phyloP scores from a whole-genome alignment of 2,329 filamentous ascomycete genomes.

The Fusarium nygamai region DNA sequence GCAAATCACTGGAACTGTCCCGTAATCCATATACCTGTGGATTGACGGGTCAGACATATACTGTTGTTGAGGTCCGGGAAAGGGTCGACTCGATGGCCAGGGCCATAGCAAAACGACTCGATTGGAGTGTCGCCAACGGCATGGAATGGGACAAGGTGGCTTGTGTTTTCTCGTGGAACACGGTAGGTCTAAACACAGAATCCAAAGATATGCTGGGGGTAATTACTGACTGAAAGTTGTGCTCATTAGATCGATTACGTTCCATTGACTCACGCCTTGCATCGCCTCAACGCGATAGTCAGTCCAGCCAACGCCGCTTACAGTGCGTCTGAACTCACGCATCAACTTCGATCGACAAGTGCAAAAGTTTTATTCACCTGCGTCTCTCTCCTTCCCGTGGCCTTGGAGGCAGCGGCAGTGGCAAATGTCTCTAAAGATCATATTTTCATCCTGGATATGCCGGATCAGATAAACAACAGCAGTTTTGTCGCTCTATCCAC shows the following conservation, averaged over 20 bases:
- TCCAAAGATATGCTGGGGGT: accelerated
- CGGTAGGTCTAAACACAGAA: neutral
- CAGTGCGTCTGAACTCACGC: neutral
- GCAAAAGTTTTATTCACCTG: neutral
- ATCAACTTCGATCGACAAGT: neutral
- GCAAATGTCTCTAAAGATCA: neutral
- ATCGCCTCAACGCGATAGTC: neutral
- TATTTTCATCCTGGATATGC: neutral
- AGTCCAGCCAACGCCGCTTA: neutral
- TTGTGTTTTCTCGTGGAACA: neutral
- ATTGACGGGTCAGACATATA: neutral
- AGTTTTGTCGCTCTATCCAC: neutral
- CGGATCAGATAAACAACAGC: neutral
- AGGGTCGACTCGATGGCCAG: neutral
- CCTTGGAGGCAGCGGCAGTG: neutral
- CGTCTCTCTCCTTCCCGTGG: neutral
- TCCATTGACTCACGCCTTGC: neutral
- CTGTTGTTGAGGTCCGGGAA: neutral
- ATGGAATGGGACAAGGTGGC: neutral
- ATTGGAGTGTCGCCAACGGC: neutral
- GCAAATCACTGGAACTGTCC: neutral
- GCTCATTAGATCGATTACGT: neutral
- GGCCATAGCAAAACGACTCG: neutral
- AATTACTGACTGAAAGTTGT: neutral
- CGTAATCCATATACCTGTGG: neutral